Conservation (phyloP, 768 basidiomycete genomes). For the Leucosporidium creatinivorum region DNA sequence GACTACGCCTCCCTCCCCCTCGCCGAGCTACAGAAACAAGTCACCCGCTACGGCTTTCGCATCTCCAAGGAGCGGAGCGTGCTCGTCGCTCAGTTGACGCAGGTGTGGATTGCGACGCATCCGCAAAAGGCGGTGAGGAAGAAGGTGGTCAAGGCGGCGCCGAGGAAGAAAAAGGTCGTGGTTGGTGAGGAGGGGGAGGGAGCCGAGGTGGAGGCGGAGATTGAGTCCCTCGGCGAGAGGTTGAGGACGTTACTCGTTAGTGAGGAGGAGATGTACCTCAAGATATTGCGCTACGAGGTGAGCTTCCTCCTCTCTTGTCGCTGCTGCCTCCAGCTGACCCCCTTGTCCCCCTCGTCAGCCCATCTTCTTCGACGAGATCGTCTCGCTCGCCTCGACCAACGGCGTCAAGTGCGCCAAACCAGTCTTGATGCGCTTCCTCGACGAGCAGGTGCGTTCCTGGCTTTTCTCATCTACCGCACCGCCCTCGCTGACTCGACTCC, state of each 20-base stretch:
- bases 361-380: conserved; percentile 27
- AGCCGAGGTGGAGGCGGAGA: not conserved
- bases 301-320: not conserved
- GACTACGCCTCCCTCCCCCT: conserved; percentile 8
- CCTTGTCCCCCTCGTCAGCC: conserved; percentile 2
- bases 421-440: conserved; percentile 22
- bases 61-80: conserved; percentile 20
- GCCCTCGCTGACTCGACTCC: not conserved
- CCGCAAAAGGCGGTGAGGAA: not conserved
- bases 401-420: conserved; percentile 23
- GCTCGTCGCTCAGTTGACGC: conserved; percentile 19
- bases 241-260: conserved; percentile 17
- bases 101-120: conserved; percentile 25
- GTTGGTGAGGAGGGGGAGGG: conserved; percentile 8
- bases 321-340: fast-evolving
- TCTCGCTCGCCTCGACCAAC: conserved; percentile 1
- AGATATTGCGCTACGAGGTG: conserved; percentile 32
- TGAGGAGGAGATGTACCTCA: conserved; percentile 16
- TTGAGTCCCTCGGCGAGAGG: conserved; percentile 14
- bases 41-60: conserved; percentile 22
- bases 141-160: not conserved
- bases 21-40: conserved; percentile 19
- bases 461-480: not conserved
- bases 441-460: conserved; percentile 15
- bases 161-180: conserved; percentile 1